Conservation (phyloP, 1,139 yeast species). For the Geotrichum klebahnii region DNA sequence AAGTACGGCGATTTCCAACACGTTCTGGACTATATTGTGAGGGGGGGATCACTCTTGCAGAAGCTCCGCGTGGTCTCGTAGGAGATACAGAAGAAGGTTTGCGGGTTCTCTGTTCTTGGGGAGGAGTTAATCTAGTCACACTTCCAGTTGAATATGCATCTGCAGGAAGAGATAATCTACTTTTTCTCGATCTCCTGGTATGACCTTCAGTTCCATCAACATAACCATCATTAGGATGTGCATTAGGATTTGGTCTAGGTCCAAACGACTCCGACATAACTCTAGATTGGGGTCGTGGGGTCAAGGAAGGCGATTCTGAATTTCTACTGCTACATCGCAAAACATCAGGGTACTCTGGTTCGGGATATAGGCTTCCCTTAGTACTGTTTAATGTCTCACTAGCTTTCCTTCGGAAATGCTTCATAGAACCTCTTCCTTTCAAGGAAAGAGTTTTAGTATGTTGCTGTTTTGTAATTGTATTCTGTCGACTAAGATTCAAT, state of each 20-base stretch:
- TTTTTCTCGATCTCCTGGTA: slow-evolving; percentile 1
- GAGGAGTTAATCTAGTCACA: slow-evolving; percentile 5
- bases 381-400: not conserved
- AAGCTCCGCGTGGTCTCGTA: slow-evolving; percentile 5
- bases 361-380: slow-evolving; percentile 10
- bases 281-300: not conserved
- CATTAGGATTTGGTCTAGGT: not conserved
- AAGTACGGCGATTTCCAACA: slow-evolving; percentile 5
- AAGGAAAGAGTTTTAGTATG: slow-evolving; percentile 31
- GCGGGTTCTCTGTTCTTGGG: not conserved
- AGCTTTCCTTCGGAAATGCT: slow-evolving; percentile 23
- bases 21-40: not conserved
- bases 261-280: slow-evolving; percentile 6
- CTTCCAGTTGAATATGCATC: slow-evolving; percentile 1
- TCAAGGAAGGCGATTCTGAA: slow-evolving; percentile 2
- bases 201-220: not conserved
- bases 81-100: slow-evolving; percentile 3
- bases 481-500: slow-evolving; percentile 23
- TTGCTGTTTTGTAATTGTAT: slow-evolving; percentile 30
- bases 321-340: slow-evolving; percentile 13
- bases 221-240: not conserved
- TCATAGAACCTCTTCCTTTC: slow-evolving; percentile 30
- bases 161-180: slow-evolving; percentile 14
- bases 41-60: slow-evolving; percentile 5
- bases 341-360: slow-evolving; percentile 19